These are phyloP conservation scores for Boletus rubroflammeus DNA, from an alignment of 768 basidiomycete species.

Conservation along the genomic window DNA sequence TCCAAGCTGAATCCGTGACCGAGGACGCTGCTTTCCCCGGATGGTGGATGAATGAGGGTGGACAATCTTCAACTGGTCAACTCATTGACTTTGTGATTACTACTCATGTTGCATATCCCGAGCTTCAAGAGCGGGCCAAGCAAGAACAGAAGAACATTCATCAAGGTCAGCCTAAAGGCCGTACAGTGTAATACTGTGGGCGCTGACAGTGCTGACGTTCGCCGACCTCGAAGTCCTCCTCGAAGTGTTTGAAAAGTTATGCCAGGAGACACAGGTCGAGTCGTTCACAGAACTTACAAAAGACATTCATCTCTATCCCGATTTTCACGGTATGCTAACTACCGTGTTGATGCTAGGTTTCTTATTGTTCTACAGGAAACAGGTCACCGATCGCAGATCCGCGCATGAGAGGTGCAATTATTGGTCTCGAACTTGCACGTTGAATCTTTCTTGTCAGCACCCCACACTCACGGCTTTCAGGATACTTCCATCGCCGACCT, in stretches of 20 bases:
- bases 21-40: slow-evolving; percentile 87
- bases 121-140: slow-evolving; percentile 62
- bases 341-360: neutral
- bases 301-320: slow-evolving; percentile 92
- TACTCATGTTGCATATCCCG: slow-evolving; percentile 81
- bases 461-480: slow-evolving; percentile 30
- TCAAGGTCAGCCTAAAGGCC: slow-evolving; percentile 35
- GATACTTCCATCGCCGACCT: slow-evolving; percentile 76
- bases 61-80: slow-evolving; percentile 94
- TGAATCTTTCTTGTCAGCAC: neutral
- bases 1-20: slow-evolving; percentile 2
- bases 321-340: slow-evolving; percentile 69
- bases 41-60: slow-evolving; percentile 99
- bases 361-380: slow-evolving; percentile 58
- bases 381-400: slow-evolving; percentile 94
- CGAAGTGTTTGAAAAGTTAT: slow-evolving; percentile 66
- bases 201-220: neutral
- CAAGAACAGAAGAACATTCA: slow-evolving; percentile 58
- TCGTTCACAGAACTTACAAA: slow-evolving; percentile 83
- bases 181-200: neutral
- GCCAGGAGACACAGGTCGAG: slow-evolving; percentile 48
- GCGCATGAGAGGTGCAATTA: slow-evolving; percentile 90
- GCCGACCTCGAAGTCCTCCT: slow-evolving; percentile 53
- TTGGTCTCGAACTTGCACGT: slow-evolving; percentile 75
- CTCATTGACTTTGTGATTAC: slow-evolving; percentile 93